Evolutionary conservation across 148 eudicot species (phyloP), one percentile per base, ranked within the genome.

Genomic region (Chenopodium quinoa): DNA sequence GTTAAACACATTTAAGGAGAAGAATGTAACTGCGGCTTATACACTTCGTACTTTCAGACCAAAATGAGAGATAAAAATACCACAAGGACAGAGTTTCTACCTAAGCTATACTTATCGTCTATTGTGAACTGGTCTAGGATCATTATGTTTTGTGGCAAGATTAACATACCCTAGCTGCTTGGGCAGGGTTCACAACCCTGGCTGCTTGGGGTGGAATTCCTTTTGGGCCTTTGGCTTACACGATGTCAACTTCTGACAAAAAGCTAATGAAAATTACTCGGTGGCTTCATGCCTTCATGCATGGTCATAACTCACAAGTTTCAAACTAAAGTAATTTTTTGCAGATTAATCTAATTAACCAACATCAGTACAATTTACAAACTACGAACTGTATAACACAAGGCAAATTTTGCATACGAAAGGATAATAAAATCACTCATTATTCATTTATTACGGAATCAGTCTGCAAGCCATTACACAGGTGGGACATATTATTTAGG

Each of bases 401-500:
- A n/a, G 48, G 44, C 4, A 60, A 58, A 62, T 6, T 23, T 48
- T 17, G 32, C 9, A 27, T 19, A 11, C 22, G 17, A 70, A 8
- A 47, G 60, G 27, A 16, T 69, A 69, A 20, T 66, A 50, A 47
- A 52, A 47, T 69, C 9, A 31, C 20, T 17, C 0, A 8, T 52
- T 70, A 48, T 52, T 79, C 25, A 68, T 79, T 69, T 47, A 50
- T 23, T 79, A 68, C 19, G 8, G 31, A 69, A 50, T 23, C 62
- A 47, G 60, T 74, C 60, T 23, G 37, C 37, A 74, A 74, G 62
- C 52, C 25, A 20, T 74, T 34, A 48, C 52, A 70, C 46, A 19
- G 50, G 75, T 20, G 10, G 72, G 63, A 71, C 75, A 17, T 29
- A 68, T 67, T 82, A 70, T 82, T 82, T 31, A 76, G 71, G 50